A percentile compares a stretch with the other conserved stretches of the same genome.
Evolutionary conservation across 257 asterid genomes (phyloP).

Genomic region (Voacanga thouarsii): DNA sequence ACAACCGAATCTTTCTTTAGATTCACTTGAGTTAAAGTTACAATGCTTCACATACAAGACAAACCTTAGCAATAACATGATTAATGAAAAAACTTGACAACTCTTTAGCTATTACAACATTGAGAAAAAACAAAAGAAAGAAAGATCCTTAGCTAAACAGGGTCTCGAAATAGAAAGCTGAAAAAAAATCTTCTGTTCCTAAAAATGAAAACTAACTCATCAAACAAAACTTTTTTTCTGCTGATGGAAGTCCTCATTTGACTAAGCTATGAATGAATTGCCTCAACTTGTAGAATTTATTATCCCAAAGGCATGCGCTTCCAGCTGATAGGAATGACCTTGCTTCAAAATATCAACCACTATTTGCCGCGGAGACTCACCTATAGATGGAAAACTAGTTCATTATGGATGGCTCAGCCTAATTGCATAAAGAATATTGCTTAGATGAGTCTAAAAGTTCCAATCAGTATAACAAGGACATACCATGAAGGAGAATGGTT

Average conservation of each 20-base stretch:
- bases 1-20: not conserved
- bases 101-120: not conserved
- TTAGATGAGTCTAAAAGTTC: constrained; percentile 11
- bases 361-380: constrained; percentile 26
- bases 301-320: constrained; percentile 24
- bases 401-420: constrained; percentile 17
- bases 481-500: constrained; percentile 38
- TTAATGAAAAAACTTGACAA: not conserved
- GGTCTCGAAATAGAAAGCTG: not conserved
- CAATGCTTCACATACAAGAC: constrained; percentile 2
- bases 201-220: not conserved
- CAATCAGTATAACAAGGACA: constrained; percentile 26
- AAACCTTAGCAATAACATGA: not conserved
- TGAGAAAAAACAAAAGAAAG: not conserved
- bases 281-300: constrained; percentile 9
- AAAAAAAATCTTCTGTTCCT: not conserved
- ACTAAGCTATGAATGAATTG: constrained; percentile 11
- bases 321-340: constrained; percentile 17
- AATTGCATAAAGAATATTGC: constrained; percentile 12
- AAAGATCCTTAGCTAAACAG: not conserved
- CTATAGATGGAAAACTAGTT: constrained; percentile 32
- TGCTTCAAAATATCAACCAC: constrained; percentile 32
- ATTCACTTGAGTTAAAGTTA: constrained; percentile 4
- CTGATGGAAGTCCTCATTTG: constrained; percentile 6
- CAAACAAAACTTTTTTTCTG: not conserved